phyloP scores from a whole-genome alignment of 148 eudicot species.

The Persicaria maculosa region DNA sequence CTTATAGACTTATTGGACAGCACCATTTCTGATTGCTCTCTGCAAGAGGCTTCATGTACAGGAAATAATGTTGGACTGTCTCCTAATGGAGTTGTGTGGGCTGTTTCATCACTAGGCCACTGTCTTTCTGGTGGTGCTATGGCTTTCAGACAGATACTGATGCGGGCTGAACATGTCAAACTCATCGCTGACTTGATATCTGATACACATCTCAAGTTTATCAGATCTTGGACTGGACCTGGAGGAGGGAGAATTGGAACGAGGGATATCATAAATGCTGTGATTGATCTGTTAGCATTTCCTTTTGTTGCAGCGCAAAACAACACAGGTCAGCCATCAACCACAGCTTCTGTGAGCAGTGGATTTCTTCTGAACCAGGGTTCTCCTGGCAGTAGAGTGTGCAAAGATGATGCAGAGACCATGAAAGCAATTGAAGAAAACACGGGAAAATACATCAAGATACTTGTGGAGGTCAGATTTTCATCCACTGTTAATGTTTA shows the following conservation, averaged over 20 bases:
- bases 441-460: slow-evolving; percentile 63
- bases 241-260: slow-evolving; percentile 79
- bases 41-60: slow-evolving; percentile 28
- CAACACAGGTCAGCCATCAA: slow-evolving; percentile 63
- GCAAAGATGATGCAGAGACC: slow-evolving; percentile 71
- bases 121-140: slow-evolving; percentile 87
- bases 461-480: slow-evolving; percentile 65
- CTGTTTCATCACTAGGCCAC: slow-evolving; percentile 73
- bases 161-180: slow-evolving; percentile 60
- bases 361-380: slow-evolving; percentile 75
- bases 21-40: slow-evolving; percentile 27
- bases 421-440: slow-evolving; percentile 69
- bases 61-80: slow-evolving; percentile 61
- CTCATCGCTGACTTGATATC: slow-evolving; percentile 61
- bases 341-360: slow-evolving; percentile 90
- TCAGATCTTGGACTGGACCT: slow-evolving; percentile 72
- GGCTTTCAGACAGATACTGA: slow-evolving; percentile 66
- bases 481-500: not conserved
- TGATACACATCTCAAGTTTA: slow-evolving; percentile 62
- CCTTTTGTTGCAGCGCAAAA: slow-evolving; percentile 92
- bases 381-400: slow-evolving; percentile 86
- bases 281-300: slow-evolving; percentile 84
- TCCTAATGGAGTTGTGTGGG: slow-evolving; percentile 83
- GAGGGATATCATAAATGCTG: slow-evolving; percentile 61
- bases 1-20: slow-evolving; percentile 55